Conservation (phyloP, 805 yeast species). For the Ogataea ramenticola region DNA sequence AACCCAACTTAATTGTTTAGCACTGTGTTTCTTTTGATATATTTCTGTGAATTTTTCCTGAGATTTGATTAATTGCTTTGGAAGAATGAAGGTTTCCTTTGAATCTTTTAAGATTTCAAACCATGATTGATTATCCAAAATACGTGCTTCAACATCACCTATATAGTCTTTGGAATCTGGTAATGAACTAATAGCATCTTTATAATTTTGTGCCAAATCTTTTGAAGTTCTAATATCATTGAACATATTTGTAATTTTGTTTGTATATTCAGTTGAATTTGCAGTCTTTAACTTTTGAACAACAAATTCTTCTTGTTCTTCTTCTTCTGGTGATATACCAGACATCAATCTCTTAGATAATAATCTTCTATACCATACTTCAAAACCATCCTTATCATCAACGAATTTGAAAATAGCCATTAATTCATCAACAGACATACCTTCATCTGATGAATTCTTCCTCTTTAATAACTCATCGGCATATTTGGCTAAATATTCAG, state of each 20-base stretch:
- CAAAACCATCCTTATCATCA: conserved; percentile 93
- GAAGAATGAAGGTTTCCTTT: conserved; percentile 48
- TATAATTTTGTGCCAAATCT: conserved; percentile 48
- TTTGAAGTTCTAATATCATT: conserved; percentile 83
- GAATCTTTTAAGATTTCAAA: conserved; percentile 21
- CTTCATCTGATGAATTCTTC: conserved; percentile 48
- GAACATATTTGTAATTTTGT: conserved; percentile 92
- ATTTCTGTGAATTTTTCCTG: conserved; percentile 60
- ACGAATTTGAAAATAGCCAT: conserved; percentile 82
- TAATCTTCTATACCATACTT: conserved; percentile 82
- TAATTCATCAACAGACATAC: conserved; percentile 72
- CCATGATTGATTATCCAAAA: conserved; percentile 26
- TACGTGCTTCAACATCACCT: conserved; percentile 25
- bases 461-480: conserved; percentile 78
- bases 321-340: conserved; percentile 79
- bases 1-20: conserved; percentile 89
- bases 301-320: conserved; percentile 76
- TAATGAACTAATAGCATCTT: conserved; percentile 15
- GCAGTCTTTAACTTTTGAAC: conserved; percentile 83
- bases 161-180: conserved; percentile 14
- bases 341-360: conserved; percentile 80
- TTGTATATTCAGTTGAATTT: conserved; percentile 87
- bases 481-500: conserved; percentile 86
- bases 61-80: conserved; percentile 57
- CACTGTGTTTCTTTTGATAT: conserved; percentile 71